Base-by-base conservation (phyloP, 345 rosid genomes). In the Eutrema heterophyllum region DNA sequence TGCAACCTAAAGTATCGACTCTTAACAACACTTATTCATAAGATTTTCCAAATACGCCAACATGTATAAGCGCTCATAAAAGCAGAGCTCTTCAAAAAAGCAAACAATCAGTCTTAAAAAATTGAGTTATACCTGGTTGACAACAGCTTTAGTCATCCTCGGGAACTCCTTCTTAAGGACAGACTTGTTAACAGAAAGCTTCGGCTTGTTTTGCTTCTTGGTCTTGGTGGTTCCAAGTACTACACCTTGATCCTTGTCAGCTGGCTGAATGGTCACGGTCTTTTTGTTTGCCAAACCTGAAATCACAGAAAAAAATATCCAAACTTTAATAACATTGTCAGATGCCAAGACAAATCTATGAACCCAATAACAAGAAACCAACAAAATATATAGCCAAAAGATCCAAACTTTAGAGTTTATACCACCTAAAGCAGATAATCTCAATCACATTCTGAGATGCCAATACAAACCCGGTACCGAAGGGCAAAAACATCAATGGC, bases 161-260 rank as follows among this genome's bases (percentile, higher is more conserved):
- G 83, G 73, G 78, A 90, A 88, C 69, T 86, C 92, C 82, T 88
- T 90, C 81, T 81, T 86, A 84, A 88, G 78, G 60, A 78, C 83
- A 68, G 86, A 86, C 71, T 84, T 90, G 78, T 86, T 88, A 71
- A 85, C 81, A 70, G 84, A 73, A 48, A 78, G 59, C 18, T 85
- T 52, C 38, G 93, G 96, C 55, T 84, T 85, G 85, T 86, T 86
- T 61, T 86, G 93, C 60, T 71, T 86, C 90, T 83, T 88, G 40
- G 92, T 84, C 78, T 88, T 86, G n/a, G 84, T 84, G 1, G 92
- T 88, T 36, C 84, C 87, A 4, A 88, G 79, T 18, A 82, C 75
- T 18, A 88, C 84, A 0, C 78, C 81, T 74, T 77, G 83, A 1
- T 88, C 90, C 46, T 84, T 84, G 21, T 61, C 84, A 39, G 81